Percentiles rank a stretch among this genome's conserved stretches.
Conservation (phyloP, 2,329 filamentous ascomycete species). For the Neoascochyta sp. region DNA sequence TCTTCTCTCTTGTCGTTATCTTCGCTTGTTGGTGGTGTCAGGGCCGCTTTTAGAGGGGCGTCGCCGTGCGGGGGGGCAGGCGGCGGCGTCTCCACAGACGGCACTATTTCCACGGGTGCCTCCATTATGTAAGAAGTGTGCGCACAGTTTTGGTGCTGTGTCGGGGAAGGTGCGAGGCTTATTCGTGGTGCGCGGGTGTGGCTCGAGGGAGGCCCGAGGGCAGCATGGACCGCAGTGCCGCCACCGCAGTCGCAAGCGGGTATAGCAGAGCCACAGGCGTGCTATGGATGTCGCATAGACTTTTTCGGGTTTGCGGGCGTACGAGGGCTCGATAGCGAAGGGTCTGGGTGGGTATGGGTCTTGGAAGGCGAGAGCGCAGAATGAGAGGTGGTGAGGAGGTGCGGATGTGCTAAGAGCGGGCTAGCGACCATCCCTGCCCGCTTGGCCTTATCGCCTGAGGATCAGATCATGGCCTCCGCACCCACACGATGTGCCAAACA, state of each 20-base stretch:
- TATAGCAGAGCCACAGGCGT: conserved; percentile 17
- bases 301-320: no score
- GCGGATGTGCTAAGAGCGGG: conserved; percentile 13
- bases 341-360: no score
- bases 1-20: conserved; percentile 47
- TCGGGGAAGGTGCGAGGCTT: conserved; percentile 16
- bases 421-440: conserved; percentile 11
- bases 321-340: no score
- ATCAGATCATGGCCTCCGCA: no score
- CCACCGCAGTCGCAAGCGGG: conserved; percentile 20
- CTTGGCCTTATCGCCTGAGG: conserved; percentile 17
- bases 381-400: no score
- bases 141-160: conserved; percentile 10
- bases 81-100: conserved; percentile 30
- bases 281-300: conserved; percentile 22
- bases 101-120: conserved; percentile 25
- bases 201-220: conserved; percentile 24
- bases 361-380: conserved; percentile 17
- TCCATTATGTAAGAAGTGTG: conserved; percentile 26
- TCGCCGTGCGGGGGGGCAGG: conserved; percentile 23
- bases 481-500: no score
- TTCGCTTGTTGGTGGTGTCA: conserved; percentile 52
- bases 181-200: conserved; percentile 22
- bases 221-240: conserved; percentile 25
- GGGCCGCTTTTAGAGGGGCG: conserved; percentile 36